Base-by-base conservation (phyloP, 1,284 basidiomycete genomes). In the Chalciporus sp. region DNA sequence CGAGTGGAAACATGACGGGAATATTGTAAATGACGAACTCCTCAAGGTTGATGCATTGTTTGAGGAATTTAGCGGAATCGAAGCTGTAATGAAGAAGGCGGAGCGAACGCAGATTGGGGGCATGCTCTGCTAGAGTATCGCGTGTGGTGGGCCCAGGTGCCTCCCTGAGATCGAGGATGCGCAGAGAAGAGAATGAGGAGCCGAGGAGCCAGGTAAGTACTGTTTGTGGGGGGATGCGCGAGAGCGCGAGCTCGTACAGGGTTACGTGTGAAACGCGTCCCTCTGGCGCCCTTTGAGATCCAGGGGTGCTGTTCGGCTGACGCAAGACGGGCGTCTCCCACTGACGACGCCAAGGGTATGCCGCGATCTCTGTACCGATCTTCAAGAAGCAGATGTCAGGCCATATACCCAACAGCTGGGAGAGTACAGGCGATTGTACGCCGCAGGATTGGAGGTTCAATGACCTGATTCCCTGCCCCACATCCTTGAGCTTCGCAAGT, bases 401-500 rank as follows among this genome's bases (percentile, higher is more conserved):
- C 66, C 76, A 76, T 37, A 76, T 61, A 1, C 62, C 62, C 11
- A 81, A 64, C 0, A 81, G 65, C 48, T 80, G 74, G 53, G 75
- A 80, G 7, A 79, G 53, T 17, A 78, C 65, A 8, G 75, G 77
- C 4, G 77, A 79, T 59, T 78, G 77, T 1, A 76, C 65, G 37
- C 76, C 74, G 50, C 69, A 76, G 1, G 61, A 49, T 14, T 66
- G 55, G n/a, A 80, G 54, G 41, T 62, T 65, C 40, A 81, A 61
- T 2, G 78, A 70, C n/a, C 73, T 72, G 28, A 79, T 63, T 27
- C 51, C 47, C 42, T 61, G 57, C 19, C 56, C 61, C 17, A 46
- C 52, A n/a, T 63, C 54, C 31, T 68, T 57, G 52, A 74, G 58
- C 20, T 63, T 56, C 42, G 63, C 64, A 26, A 68, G 63, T 0